Conservation (phyloP, 257 asterid species). For the Nicotiana noctiflora region DNA sequence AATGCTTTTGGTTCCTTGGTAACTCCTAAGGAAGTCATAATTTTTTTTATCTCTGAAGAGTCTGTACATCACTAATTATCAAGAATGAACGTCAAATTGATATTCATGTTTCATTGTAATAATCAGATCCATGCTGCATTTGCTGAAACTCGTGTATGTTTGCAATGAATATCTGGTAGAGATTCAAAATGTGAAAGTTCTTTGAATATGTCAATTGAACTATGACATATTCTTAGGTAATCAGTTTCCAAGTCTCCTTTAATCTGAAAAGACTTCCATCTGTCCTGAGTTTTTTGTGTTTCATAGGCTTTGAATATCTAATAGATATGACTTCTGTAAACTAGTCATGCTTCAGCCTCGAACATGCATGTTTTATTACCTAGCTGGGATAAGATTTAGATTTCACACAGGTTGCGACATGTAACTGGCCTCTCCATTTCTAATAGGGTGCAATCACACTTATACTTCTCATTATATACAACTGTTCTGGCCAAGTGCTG, state of each 20-base stretch:
- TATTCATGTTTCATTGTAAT: not conserved
- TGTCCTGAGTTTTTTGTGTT: not conserved
- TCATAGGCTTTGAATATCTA: not conserved
- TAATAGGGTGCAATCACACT: slow-evolving; percentile 70
- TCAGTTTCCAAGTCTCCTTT: not conserved
- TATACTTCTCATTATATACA: slow-evolving; percentile 79
- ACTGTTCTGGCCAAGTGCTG: slow-evolving; percentile 89
- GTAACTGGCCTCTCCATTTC: slow-evolving; percentile 2
- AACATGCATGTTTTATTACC: slow-evolving; percentile 5
- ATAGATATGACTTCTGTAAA: not conserved
- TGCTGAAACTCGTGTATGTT: not conserved
- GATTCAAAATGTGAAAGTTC: not conserved
- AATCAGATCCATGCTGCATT: not conserved
- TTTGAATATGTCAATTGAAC: not conserved
- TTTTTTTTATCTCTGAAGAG: not conserved
- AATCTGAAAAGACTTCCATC: not conserved
- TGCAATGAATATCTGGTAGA: not conserved
- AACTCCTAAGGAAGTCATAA: not conserved
- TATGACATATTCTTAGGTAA: not conserved
- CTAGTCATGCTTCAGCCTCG: not conserved
- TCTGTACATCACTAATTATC: not conserved
- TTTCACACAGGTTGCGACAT: not conserved
- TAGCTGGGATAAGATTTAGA: not conserved
- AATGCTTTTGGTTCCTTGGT: not conserved
- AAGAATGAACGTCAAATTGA: not conserved